A percentile compares a stretch with the other conserved stretches of the same genome.
Evolutionary conservation across 2,329 filamentous ascomycete genomes (phyloP).

Genomic region (Calonectria pseudoreteaudii): DNA sequence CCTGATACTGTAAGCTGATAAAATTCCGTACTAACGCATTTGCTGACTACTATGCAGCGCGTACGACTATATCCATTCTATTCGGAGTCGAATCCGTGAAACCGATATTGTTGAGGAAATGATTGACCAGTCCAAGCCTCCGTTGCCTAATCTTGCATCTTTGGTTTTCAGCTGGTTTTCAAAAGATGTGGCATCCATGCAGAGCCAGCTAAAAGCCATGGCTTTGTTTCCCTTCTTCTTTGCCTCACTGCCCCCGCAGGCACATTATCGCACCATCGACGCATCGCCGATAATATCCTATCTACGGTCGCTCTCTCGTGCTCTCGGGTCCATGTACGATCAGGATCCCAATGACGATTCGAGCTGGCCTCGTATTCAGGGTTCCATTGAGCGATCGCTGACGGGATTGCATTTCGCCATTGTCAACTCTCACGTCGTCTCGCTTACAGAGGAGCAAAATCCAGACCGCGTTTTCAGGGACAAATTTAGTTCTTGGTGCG

Average conservation of each 20-base stretch:
- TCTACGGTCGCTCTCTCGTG: neutral
- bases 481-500: neutral
- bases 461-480: neutral
- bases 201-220: neutral
- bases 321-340: neutral
- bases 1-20: neutral
- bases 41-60: neutral
- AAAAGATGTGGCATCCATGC: neutral
- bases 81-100: neutral
- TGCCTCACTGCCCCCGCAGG: neutral
- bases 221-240: neutral
- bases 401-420: neutral
- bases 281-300: neutral
- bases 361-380: neutral
- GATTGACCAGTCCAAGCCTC: neutral
- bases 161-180: neutral
- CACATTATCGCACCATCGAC: neutral
- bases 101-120: neutral
- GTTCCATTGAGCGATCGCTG: neutral
- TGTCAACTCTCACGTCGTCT: neutral
- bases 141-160: neutral
- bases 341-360: no score
- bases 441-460: neutral
- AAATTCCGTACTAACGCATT: accelerated
- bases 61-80: neutral